These are phyloP conservation scores for Sugiyamaella marilandica DNA, from an alignment of 805 yeast species.

Conservation along the genomic window DNA sequence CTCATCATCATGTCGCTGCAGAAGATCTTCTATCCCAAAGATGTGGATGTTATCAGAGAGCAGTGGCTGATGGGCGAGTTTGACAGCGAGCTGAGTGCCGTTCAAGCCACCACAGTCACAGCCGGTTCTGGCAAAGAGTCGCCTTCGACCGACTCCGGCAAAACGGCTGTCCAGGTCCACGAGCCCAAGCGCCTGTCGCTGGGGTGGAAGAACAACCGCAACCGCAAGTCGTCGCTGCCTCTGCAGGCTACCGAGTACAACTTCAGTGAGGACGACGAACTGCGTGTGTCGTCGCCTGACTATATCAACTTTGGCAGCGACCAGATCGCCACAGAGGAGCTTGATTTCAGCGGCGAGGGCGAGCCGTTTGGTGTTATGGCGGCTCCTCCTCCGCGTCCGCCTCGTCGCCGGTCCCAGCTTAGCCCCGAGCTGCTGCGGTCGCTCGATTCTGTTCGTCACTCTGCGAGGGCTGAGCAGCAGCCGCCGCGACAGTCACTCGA, in stretches of 20 bases:
- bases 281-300: constrained; percentile 9
- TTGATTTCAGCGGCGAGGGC: constrained; percentile 3
- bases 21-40: constrained; percentile 55
- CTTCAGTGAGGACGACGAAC: constrained; percentile 5
- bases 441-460: constrained; percentile 25
- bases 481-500: constrained; percentile 22
- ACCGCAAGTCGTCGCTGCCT: background rate
- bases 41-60: constrained; percentile 69
- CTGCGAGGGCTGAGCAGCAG: constrained; percentile 23
- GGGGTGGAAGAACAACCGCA: background rate
- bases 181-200: background rate
- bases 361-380: no score
- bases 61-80: constrained; percentile 33
- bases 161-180: background rate
- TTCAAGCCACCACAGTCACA: background rate
- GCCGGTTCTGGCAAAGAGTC: background rate
- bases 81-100: constrained; percentile 3
- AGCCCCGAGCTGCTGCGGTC: constrained; percentile 20
- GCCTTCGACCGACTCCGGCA: background rate
- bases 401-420: constrained; percentile 6
- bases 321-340: constrained; percentile 14
- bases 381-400: background rate
- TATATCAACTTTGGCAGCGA: constrained; percentile 14
- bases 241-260: constrained; percentile 6
- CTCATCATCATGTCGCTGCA: constrained; percentile 47